Conservation (phyloP, 1,284 basidiomycete species). For the Rhodotorula sp. region DNA sequence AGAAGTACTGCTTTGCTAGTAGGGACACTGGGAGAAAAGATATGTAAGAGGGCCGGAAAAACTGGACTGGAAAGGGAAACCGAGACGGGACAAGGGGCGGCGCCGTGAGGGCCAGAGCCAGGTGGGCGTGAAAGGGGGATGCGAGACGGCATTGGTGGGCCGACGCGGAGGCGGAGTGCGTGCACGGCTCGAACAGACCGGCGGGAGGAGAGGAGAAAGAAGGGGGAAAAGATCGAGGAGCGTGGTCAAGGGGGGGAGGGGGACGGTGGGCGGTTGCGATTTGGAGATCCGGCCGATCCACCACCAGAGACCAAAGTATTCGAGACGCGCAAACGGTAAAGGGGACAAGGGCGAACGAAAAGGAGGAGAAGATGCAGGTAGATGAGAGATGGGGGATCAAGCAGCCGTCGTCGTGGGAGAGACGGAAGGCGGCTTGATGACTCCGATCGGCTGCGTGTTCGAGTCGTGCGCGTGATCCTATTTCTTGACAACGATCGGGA, state of each 20-base stretch:
- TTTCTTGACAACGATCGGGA: constrained; percentile 47
- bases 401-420: not conserved
- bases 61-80: too few species aligned
- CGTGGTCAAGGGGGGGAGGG: not conserved
- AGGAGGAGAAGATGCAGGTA: not conserved
- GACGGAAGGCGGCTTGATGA: constrained; percentile 10
- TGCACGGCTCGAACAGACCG: constrained; percentile 24
- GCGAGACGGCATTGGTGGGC: not conserved
- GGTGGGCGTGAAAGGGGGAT: too few species aligned
- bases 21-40: not conserved
- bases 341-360: not conserved
- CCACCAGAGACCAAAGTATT: too few species aligned
- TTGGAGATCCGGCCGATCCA: too few species aligned
- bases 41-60: too few species aligned
- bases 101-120: too few species aligned
- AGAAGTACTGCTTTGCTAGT: not conserved
- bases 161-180: not conserved
- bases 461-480: constrained; percentile 45
- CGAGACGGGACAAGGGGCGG: too few species aligned
- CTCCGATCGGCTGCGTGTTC: constrained; percentile 31
- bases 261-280: not conserved
- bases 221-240: not conserved
- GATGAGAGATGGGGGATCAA: not conserved
- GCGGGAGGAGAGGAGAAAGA: not conserved
- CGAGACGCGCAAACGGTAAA: not conserved